Percentiles rank a stretch among this genome's conserved stretches.
phyloP scores from a whole-genome alignment of 257 asterid genomes.

The Rubia yunnanensis region DNA sequence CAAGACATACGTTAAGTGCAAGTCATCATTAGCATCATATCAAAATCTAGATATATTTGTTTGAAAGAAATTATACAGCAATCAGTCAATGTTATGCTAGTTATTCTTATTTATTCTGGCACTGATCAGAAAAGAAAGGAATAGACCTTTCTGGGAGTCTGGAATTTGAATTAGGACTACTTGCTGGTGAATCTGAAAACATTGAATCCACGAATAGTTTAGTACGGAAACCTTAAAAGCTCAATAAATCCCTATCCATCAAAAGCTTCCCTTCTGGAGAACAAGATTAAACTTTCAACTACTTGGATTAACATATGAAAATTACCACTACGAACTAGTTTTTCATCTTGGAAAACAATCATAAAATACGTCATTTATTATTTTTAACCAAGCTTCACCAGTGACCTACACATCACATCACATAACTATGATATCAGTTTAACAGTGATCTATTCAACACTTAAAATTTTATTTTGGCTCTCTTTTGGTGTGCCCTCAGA shows the following conservation, averaged over 20 bases:
- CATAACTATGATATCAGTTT: neutral
- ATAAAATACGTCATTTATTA: neutral
- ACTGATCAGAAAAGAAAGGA: constrained; percentile 1
- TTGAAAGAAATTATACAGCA: neutral
- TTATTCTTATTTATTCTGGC: neutral
- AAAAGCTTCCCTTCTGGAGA: neutral
- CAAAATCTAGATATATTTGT: neutral
- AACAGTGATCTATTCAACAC: neutral
- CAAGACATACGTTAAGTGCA: constrained; percentile 18
- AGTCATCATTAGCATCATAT: neutral
- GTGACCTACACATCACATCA: neutral
- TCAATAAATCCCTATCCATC: neutral
- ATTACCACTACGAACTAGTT: neutral
- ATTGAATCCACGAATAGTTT: neutral
- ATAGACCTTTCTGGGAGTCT: constrained; percentile 92
- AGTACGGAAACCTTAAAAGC: neutral
- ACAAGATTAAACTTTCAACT: neutral
- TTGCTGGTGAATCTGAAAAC: constrained; percentile 51
- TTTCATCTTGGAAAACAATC: neutral
- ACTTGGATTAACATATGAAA: neutral
- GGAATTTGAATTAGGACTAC: constrained; percentile 63
- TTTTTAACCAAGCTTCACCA: neutral
- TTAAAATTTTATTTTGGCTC: neutral
- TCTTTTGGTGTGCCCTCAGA: neutral
- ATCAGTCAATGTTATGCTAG: neutral